A percentile compares a stretch with the other conserved stretches of the same genome.
These are phyloP conservation scores for Grigorovia humatica DNA, from an alignment of 805 yeast genomes.

Conservation along the genomic window DNA sequence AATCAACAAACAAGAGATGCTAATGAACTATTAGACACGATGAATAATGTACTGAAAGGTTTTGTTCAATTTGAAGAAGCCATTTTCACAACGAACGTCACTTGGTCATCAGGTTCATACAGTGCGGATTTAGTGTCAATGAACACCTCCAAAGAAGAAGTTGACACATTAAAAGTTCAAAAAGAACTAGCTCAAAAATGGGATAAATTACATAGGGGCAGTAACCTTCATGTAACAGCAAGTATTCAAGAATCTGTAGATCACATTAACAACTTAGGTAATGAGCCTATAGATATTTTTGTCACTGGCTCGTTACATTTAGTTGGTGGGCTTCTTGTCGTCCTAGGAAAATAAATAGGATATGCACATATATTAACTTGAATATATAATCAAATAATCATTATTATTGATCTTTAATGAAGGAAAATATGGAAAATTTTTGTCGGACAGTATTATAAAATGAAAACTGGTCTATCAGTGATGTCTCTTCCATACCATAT, in stretches of 20 bases:
- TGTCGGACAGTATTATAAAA: slow-evolving; percentile 5
- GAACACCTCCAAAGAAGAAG: slow-evolving; percentile 69
- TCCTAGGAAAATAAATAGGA: slow-evolving; percentile 35
- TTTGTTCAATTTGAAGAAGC: slow-evolving; percentile 56
- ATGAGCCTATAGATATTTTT: slow-evolving; percentile 51
- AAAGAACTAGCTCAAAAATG: slow-evolving; percentile 62
- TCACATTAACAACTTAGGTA: slow-evolving; percentile 31
- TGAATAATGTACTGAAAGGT: not conserved
- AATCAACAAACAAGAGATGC: slow-evolving; percentile 94
- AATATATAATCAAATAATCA: not conserved
- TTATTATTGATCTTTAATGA: not conserved
- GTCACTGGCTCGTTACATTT: slow-evolving; percentile 91
- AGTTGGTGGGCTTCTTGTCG: slow-evolving; percentile 89
- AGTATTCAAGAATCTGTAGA: slow-evolving; percentile 67
- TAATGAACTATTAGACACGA: slow-evolving; percentile 40
- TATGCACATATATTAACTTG: not conserved
- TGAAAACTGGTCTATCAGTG: slow-evolving; percentile 44
- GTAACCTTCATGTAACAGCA: slow-evolving; percentile 41
- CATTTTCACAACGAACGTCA: slow-evolving; percentile 81
- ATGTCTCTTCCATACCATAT: slow-evolving; percentile 60
- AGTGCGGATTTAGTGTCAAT: slow-evolving; percentile 75
- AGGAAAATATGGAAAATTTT: not conserved
- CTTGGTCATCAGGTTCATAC: slow-evolving; percentile 77
- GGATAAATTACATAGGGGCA: slow-evolving; percentile 39
- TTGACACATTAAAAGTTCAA: slow-evolving; percentile 76